These are phyloP conservation scores for Candida mesenterica DNA, from an alignment of 1,139 yeast genomes.

Conservation along the genomic window DNA sequence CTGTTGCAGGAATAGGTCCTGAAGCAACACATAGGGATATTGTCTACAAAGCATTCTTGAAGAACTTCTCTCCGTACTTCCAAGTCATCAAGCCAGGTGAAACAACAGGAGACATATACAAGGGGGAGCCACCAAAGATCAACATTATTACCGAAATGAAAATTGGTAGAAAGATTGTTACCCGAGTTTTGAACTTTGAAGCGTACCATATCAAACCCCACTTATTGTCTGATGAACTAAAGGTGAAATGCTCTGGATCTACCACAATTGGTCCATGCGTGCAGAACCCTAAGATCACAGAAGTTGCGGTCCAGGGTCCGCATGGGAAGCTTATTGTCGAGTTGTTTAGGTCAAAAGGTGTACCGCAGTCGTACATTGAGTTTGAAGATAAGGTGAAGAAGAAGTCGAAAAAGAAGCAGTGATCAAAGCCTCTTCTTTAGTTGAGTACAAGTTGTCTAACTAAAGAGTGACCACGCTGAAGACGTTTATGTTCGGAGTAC, in stretches of 20 bases:
- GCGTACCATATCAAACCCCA: constrained; percentile 64
- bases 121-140: constrained; percentile 70
- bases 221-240: constrained; percentile 63
- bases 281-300: constrained; percentile 55
- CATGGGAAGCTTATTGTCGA: constrained; percentile 66
- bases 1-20: constrained; percentile 24
- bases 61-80: constrained; percentile 57
- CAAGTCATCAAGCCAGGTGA: constrained; percentile 52
- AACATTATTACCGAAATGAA: constrained; percentile 70
- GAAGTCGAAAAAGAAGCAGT: constrained; percentile 46
- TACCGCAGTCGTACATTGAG: constrained; percentile 59
- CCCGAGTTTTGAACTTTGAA: constrained; percentile 70
- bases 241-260: constrained; percentile 85
- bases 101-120: constrained; percentile 38
- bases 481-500: too few relatives aligned
- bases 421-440: too few relatives aligned
- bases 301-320: constrained; percentile 88
- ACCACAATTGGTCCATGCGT: constrained; percentile 63
- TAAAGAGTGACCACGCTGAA: too few relatives aligned
- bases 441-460: background rate
- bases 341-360: constrained; percentile 61
- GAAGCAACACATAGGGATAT: constrained; percentile 49
- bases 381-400: constrained; percentile 63
- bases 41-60: constrained; percentile 47
- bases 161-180: constrained; percentile 78